These are phyloP conservation scores for Caloboletus firmus DNA, from an alignment of 1,284 basidiomycete genomes.

Conservation along the genomic window DNA sequence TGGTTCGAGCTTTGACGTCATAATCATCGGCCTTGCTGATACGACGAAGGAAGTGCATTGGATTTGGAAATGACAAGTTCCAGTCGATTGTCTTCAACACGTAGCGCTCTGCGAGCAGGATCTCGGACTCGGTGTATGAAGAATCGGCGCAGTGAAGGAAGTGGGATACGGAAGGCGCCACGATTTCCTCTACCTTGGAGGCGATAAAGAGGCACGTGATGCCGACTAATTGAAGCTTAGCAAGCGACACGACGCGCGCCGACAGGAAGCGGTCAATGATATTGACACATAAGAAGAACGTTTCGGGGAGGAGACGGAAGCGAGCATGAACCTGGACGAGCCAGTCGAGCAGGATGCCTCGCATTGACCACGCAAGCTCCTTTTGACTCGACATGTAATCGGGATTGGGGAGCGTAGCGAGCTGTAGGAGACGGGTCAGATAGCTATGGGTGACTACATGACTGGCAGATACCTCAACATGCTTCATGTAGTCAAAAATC, in stretches of 20 bases:
- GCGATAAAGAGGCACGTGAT: constrained; percentile 93
- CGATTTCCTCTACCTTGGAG: constrained; percentile 95
- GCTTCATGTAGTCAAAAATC: constrained; percentile 91
- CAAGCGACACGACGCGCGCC: constrained; percentile 83
- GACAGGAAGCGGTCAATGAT: constrained; percentile 97
- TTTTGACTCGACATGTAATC: constrained; percentile 91
- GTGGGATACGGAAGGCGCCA: constrained; percentile 86
- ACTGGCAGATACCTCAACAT: constrained; percentile 53
- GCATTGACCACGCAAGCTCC: constrained; percentile 92
- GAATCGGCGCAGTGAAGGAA: constrained; percentile 89
- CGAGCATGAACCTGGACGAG: constrained; percentile 94
- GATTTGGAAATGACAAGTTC: constrained; percentile 91
- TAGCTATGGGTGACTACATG: not conserved
- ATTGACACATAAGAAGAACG: constrained; percentile 92
- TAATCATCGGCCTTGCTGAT: constrained; percentile 97
- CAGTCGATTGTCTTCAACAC: constrained; percentile 90
- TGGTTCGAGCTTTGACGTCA: constrained; percentile 86
- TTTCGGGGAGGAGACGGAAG: constrained; percentile 93
- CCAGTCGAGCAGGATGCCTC: constrained; percentile 95
- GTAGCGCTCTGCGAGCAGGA: constrained; percentile 92
- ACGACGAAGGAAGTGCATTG: constrained; percentile 88
- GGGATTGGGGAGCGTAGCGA: constrained; percentile 81
- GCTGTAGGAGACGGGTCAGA: constrained; percentile 42
- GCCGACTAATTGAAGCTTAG: constrained; percentile 94
- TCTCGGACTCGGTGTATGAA: constrained; percentile 84